Evolutionary conservation across 768 basidiomycete species (phyloP).

Genomic region (Tricholoma terreum): DNA sequence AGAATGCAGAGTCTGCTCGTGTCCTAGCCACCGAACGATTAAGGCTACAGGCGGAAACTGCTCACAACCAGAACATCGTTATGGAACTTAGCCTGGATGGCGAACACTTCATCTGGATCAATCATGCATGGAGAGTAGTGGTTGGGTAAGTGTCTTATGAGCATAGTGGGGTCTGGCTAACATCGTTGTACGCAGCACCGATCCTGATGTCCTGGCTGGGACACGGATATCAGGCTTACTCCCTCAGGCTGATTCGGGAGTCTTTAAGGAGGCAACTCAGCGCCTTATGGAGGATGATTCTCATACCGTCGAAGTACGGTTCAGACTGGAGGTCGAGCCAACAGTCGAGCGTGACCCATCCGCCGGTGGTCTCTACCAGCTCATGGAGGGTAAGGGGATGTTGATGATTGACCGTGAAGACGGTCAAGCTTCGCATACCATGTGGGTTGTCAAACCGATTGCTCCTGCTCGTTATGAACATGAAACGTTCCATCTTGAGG

Average conservation of each 20-base stretch:
- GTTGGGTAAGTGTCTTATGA: constrained; percentile 61
- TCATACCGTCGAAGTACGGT: constrained; percentile 89
- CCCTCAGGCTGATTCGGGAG: constrained; percentile 71
- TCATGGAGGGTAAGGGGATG: constrained; percentile 98
- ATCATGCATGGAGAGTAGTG: constrained; percentile 92
- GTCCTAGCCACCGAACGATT: constrained; percentile 87
- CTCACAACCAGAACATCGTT: constrained; percentile 94
- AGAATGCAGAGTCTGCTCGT: constrained; percentile 71
- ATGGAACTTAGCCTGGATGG: constrained; percentile 93
- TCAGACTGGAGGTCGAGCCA: constrained; percentile 78
- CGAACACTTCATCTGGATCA: constrained; percentile 93
- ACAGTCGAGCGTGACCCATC: constrained; percentile 56
- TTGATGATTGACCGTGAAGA: constrained; percentile 93
- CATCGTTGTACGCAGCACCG: constrained; percentile 51
- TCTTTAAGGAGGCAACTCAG: constrained; percentile 85
- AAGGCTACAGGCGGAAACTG: constrained; percentile 87
- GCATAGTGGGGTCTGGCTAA: constrained; percentile 8
- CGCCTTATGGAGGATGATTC: constrained; percentile 88
- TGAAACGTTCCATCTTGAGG: constrained; percentile 58
- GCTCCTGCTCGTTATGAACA: constrained; percentile 67
- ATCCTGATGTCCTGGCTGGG: constrained; percentile 75
- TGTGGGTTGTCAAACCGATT: constrained; percentile 95
- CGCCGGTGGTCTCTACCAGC: constrained; percentile 59
- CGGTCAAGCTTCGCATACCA: constrained; percentile 87
- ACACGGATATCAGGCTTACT: constrained; percentile 81